Conservation (phyloP, 768 basidiomycete species). For the Lentinula sp. region DNA sequence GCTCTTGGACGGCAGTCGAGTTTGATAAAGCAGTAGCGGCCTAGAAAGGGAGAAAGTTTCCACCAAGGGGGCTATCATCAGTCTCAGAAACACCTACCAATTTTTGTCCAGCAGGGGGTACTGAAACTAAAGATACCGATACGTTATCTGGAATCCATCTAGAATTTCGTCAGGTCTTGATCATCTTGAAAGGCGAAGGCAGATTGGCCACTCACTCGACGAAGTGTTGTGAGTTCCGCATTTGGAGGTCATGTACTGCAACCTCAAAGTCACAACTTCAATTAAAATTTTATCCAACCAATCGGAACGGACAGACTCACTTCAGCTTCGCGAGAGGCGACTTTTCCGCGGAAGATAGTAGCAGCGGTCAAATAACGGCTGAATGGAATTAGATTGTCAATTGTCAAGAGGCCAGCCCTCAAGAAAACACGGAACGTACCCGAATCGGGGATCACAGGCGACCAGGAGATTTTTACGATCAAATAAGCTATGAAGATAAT, state of each 20-base stretch:
- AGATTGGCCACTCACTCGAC: slow-evolving; percentile 56
- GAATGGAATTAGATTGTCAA: slow-evolving; percentile 1
- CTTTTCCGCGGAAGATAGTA: slow-evolving; percentile 79
- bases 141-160: slow-evolving; percentile 93
- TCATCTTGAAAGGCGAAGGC: neutral
- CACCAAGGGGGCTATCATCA: neutral
- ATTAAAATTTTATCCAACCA: slow-evolving; percentile 28
- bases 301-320: slow-evolving; percentile 34
- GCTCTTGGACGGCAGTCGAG: slow-evolving; percentile 79
- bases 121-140: slow-evolving; percentile 75
- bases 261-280: slow-evolving; percentile 53
- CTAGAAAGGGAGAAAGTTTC: slow-evolving; percentile 24
- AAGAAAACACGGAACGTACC: slow-evolving; percentile 34
- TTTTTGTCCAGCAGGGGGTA: slow-evolving; percentile 76
- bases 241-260: slow-evolving; percentile 68
- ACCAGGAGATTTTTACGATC: slow-evolving; percentile 77
- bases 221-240: slow-evolving; percentile 66
- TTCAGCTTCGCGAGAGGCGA: slow-evolving; percentile 63
- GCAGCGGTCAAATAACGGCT: slow-evolving; percentile 87
- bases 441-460: slow-evolving; percentile 74
- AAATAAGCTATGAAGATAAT: slow-evolving; percentile 31
- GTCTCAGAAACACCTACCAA: slow-evolving; percentile 35
- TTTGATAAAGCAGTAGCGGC: slow-evolving; percentile 70
- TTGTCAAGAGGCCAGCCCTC: neutral
- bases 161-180: neutral